Evolutionary conservation across 345 rosid species (phyloP).

Genomic region (Stellera chamaejasme): DNA sequence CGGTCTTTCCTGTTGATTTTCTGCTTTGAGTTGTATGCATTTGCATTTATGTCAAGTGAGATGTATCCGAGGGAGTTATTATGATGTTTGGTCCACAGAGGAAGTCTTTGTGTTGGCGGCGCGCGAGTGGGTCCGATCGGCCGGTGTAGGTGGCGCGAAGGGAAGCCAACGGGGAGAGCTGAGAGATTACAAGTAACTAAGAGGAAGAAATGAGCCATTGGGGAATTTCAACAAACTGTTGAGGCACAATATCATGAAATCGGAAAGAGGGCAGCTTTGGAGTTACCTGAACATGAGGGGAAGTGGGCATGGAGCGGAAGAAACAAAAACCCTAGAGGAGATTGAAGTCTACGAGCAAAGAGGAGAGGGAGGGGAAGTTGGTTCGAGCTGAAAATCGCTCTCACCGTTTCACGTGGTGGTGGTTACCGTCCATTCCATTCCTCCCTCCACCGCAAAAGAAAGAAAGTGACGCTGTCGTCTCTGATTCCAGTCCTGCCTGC

Average conservation of each 20-base stretch:
- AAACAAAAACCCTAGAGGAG: slow-evolving; percentile 5
- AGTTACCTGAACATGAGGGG: background rate
- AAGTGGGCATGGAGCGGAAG: background rate
- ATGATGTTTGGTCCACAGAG: no score
- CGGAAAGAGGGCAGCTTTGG: background rate
- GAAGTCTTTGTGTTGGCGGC: no score
- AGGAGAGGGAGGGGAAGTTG: background rate
- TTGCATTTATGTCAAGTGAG: no score
- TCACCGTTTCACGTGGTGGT: slow-evolving; percentile 11
- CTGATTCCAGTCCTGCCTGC: no score
- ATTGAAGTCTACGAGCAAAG: slow-evolving; percentile 12
- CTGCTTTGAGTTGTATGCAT: no score
- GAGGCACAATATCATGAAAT: background rate
- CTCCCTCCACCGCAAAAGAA: background rate
- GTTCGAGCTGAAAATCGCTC: slow-evolving; percentile 6
- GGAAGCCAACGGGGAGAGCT: no score
- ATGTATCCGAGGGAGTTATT: no score
- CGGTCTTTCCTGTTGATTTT: no score
- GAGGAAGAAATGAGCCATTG: background rate
- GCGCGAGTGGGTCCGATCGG: no score
- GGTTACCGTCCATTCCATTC: slow-evolving; percentile 2
- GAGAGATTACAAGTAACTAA: no score
- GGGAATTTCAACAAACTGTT: background rate
- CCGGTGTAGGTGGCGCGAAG: no score
- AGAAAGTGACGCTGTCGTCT: no score